phyloP scores from a whole-genome alignment of 2,329 filamentous ascomycete species.

The Clonostachys chloroleuca region DNA sequence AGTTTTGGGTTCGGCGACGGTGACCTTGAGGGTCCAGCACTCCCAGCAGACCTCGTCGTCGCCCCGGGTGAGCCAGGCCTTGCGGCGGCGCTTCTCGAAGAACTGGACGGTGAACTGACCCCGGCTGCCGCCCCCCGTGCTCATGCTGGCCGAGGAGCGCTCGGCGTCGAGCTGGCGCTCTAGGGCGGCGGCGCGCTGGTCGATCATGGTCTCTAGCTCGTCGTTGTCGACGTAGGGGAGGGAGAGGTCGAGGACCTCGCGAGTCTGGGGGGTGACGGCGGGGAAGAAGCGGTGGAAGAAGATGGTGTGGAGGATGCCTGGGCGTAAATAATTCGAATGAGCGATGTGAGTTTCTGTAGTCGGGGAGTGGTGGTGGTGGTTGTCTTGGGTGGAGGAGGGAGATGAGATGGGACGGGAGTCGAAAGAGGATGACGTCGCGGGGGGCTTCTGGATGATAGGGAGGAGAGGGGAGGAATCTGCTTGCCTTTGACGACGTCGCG shows the following conservation, averaged over 20 bases:
- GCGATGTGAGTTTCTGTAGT: not conserved
- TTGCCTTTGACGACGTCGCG: slow-evolving; percentile 90
- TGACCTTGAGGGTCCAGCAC: slow-evolving; percentile 89
- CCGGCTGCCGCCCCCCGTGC: slow-evolving; percentile 47
- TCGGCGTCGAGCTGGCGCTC: slow-evolving; percentile 70
- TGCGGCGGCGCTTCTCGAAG: slow-evolving; percentile 85
- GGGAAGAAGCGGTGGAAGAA: slow-evolving; percentile 99
- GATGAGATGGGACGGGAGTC: slow-evolving; percentile 1
- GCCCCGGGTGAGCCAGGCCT: slow-evolving; percentile 70
- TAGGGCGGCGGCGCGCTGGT: slow-evolving; percentile 76
- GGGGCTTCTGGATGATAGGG: not conserved
- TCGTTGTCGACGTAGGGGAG: slow-evolving; percentile 86
- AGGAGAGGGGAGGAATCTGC: slow-evolving; percentile 6
- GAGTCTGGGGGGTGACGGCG: slow-evolving; percentile 73
- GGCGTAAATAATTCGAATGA: not conserved
- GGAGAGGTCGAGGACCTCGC: slow-evolving; percentile 86
- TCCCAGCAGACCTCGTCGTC: slow-evolving; percentile 98
- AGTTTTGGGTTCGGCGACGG: slow-evolving; percentile 83
- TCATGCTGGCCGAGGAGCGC: slow-evolving; percentile 26
- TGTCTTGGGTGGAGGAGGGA: not conserved
- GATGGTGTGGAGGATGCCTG: slow-evolving; percentile 86
- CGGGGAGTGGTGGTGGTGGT: not conserved
- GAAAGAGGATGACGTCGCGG: slow-evolving; percentile 6
- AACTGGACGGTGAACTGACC: slow-evolving; percentile 86
- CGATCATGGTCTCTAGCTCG: slow-evolving; percentile 89